Evolutionary conservation across 805 yeast genomes (phyloP).

Genomic region (Wickerhamomyces tratensis): DNA sequence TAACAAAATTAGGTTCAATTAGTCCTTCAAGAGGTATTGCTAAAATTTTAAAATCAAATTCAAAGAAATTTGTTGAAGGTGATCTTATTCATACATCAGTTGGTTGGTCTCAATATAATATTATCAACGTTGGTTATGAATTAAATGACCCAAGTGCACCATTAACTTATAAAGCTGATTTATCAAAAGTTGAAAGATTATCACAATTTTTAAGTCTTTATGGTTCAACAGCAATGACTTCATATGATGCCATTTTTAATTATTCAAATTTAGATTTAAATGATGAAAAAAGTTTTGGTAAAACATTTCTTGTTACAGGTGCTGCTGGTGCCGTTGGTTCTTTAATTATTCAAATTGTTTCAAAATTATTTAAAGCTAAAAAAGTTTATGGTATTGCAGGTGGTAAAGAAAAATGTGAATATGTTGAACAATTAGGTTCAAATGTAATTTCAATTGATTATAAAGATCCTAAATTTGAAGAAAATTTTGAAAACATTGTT

Average conservation of each 20-base stretch:
- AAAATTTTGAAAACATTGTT: slow-evolving; percentile 28
- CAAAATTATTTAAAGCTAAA: slow-evolving; percentile 39
- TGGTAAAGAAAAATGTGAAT: slow-evolving; percentile 41
- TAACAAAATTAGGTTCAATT: slow-evolving; percentile 29
- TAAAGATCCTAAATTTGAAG: slow-evolving; percentile 29
- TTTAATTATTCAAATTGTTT: slow-evolving; percentile 45
- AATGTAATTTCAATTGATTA: slow-evolving; percentile 45
- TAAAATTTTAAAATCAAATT: slow-evolving; percentile 37
- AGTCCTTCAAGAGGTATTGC: slow-evolving; percentile 43
- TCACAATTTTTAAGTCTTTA: slow-evolving; percentile 36
- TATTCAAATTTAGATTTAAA: slow-evolving; percentile 37
- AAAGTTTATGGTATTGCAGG: slow-evolving; percentile 58
- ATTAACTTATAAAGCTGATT: slow-evolving; percentile 12
- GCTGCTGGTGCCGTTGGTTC: slow-evolving; percentile 75
- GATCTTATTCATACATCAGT: slow-evolving; percentile 29
- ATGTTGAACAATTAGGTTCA: slow-evolving; percentile 44
- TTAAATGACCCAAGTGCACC: slow-evolving; percentile 9
- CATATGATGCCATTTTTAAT: slow-evolving; percentile 43
- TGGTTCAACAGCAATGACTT: slow-evolving; percentile 54
- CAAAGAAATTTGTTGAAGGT: slow-evolving; percentile 30
- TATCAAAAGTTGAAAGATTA: slow-evolving; percentile 22
- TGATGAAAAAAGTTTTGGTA: slow-evolving; percentile 22
- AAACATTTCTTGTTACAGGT: slow-evolving; percentile 46
- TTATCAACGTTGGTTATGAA: slow-evolving; percentile 16
- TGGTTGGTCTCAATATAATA: slow-evolving; percentile 39